These are phyloP conservation scores for Pseudonectria buxi DNA, from an alignment of 2,329 filamentous ascomycete genomes.

Conservation along the genomic window DNA sequence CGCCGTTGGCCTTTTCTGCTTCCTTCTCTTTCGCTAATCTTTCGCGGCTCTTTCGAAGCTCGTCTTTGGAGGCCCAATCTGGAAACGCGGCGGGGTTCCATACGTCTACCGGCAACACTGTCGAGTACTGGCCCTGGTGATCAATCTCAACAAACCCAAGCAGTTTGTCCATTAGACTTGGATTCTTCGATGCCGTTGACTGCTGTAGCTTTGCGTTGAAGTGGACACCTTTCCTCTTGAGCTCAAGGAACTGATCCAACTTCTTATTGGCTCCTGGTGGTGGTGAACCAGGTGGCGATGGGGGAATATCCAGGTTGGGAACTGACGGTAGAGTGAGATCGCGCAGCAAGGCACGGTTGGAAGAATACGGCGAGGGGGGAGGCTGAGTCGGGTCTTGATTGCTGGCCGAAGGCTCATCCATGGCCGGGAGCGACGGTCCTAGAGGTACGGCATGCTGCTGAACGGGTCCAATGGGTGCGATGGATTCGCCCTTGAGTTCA, in stretches of 20 bases:
- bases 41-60: constrained; percentile 43
- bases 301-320: constrained; percentile 67
- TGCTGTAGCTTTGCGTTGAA: constrained; percentile 69
- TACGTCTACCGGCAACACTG: constrained; percentile 47
- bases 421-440: constrained; percentile 33
- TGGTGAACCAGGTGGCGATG: constrained; percentile 61
- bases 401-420: constrained; percentile 16
- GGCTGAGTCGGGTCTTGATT: constrained; percentile 18
- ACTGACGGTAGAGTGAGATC: constrained; percentile 67
- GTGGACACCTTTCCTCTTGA: constrained; percentile 72
- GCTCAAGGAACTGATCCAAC: constrained; percentile 64
- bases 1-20: constrained; percentile 35
- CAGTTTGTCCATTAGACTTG: constrained; percentile 64
- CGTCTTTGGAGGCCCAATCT: constrained; percentile 44
- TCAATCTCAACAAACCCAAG: constrained; percentile 55
- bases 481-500: constrained; percentile 5
- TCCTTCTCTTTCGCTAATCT: constrained; percentile 39
- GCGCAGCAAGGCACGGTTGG: constrained; percentile 57
- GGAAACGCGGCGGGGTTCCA: constrained; percentile 56
- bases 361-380: constrained; percentile 59
- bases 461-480: constrained; percentile 21
- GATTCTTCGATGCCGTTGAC: constrained; percentile 63
- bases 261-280: constrained; percentile 51
- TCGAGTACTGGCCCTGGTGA: constrained; percentile 56
- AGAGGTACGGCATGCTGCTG: constrained; percentile 27